Conservation (phyloP, 2,329 filamentous ascomycete species). For the Fusarium setosum region DNA sequence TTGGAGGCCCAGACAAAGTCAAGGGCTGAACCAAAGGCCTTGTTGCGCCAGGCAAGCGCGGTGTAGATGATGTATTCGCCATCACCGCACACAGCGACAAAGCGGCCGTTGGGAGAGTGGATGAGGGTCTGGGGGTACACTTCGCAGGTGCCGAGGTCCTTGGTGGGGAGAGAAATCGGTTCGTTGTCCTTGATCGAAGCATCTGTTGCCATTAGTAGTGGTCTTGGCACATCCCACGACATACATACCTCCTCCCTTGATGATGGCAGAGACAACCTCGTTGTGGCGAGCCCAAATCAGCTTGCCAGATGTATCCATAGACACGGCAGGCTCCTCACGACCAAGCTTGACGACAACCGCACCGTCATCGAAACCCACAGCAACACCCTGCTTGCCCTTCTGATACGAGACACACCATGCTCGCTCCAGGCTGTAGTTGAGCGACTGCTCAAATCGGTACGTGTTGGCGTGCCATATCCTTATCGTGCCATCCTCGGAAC, state of each 20-base stretch:
- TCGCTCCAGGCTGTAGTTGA: slow-evolving; percentile 95
- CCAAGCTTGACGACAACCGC: slow-evolving; percentile 98
- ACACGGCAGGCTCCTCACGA: slow-evolving; percentile 95
- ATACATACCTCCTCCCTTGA: slow-evolving; percentile 81
- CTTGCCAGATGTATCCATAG: slow-evolving; percentile 96
- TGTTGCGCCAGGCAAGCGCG: slow-evolving; percentile 94
- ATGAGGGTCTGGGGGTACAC: slow-evolving; percentile 94
- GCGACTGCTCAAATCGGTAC: slow-evolving; percentile 92
- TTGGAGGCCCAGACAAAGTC: slow-evolving; percentile 98
- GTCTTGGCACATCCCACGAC: background rate
- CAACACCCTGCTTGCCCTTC: slow-evolving; percentile 91
- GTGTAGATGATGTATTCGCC: slow-evolving; percentile 99
- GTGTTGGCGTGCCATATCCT: slow-evolving; percentile 99
- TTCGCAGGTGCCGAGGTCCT: slow-evolving; percentile 96
- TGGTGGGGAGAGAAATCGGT: slow-evolving; percentile 86
- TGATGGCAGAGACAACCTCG: slow-evolving; percentile 93
- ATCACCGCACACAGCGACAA: slow-evolving; percentile 85
- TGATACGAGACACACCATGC: slow-evolving; percentile 99
- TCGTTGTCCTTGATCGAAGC: slow-evolving; percentile 87
- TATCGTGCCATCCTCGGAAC: slow-evolving; percentile 96
- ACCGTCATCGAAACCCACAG: slow-evolving; percentile 97
- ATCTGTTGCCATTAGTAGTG: slow-evolving; percentile 63
- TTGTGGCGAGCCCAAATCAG: slow-evolving; percentile 96
- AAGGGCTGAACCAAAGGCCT: slow-evolving; percentile 93
- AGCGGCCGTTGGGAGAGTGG: slow-evolving; percentile 95